Evolutionary conservation across 257 asterid genomes (phyloP), one percentile per base, ranked within the genome.

Genomic region (Henckelia pumila): DNA sequence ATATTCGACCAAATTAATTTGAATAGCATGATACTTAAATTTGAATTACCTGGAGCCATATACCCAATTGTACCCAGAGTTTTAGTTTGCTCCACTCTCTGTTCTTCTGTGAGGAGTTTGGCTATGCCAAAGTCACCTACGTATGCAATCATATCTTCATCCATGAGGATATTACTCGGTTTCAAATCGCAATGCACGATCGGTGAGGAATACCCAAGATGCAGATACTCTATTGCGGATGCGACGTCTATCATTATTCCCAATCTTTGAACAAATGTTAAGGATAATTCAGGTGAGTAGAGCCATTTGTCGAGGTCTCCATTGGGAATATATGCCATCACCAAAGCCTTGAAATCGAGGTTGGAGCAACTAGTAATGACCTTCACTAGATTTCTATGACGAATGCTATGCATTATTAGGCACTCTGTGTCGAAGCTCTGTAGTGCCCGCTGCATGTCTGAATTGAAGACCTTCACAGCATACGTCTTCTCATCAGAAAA

Each of bases 61-160:
- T 66, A 66, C 9, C 62, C 71, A 20, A 67, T 21, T 33, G n/a
- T 67, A 1, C 37, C 56, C 14, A 67, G 32, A 8, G 63, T 67
- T 5, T 22, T 67, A 7, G 56, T 56, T 16, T 67, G 64, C 1
- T 35, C 63, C 25, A 23, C 22, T 13, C 63, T 33, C 7, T 67
- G 22, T 4, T 33, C 64, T 1, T 67, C 56, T 23, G 1, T 2
- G 32, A 67, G 19, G 37, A 67, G 56, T 25, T 67, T 56, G 17
- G 71, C 20, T 5, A 67, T 67, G n/a, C 71, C 33, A n/a, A n/a
- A n/a, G n/a, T n/a, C n/a, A n/a, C n/a, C n/a, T n/a, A n/a, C n/a
- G n/a, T n/a, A n/a, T n/a, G n/a, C n/a, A n/a, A n/a, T n/a, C n/a
- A n/a, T n/a, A n/a, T n/a, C n/a, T n/a, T n/a, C n/a, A n/a, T n/a